Conservation (phyloP, 257 asterid species). For the Fraxinus quadrangulata region DNA sequence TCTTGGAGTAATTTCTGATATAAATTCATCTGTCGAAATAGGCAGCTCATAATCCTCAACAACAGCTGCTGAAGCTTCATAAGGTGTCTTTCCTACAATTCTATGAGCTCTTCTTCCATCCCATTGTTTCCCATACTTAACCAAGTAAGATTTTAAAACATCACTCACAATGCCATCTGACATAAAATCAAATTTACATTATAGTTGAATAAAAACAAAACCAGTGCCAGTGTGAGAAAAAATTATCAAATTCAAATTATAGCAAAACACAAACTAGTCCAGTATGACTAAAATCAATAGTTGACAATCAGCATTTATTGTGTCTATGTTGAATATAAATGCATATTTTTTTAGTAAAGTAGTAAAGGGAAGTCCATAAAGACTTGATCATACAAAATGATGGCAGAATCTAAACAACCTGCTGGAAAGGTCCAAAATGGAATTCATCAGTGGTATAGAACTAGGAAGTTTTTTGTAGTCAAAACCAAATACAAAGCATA, state of each 20-base stretch:
- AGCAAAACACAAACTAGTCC: constrained; percentile 10
- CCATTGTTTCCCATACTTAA: constrained; percentile 84
- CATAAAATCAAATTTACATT: constrained; percentile 15
- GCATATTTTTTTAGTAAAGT: not conserved
- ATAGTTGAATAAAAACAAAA: constrained; percentile 2
- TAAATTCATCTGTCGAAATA: constrained; percentile 56
- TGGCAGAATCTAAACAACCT: not conserved
- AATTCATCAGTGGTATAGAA: not conserved
- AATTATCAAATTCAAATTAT: not conserved
- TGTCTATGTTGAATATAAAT: constrained; percentile 2
- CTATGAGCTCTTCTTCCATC: constrained; percentile 55
- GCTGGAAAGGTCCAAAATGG: not conserved
- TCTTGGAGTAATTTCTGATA: constrained; percentile 58
- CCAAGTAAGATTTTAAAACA: constrained; percentile 60
- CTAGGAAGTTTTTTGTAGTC: not conserved
- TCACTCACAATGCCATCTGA: constrained; percentile 77
- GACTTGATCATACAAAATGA: constrained; percentile 11
- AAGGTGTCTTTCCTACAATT: constrained; percentile 70
- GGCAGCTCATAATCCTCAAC: constrained; percentile 77
- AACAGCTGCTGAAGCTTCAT: constrained; percentile 73
- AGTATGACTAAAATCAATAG: constrained; percentile 1
- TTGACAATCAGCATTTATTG: not conserved
- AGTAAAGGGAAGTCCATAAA: constrained; percentile 5
- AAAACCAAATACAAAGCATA: not conserved
- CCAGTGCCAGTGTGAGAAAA: not conserved